Evolutionary conservation across 139 green algal genomes (phyloP), one percentile per base, ranked within the genome.

Genomic region (Choricystis sp.): DNA sequence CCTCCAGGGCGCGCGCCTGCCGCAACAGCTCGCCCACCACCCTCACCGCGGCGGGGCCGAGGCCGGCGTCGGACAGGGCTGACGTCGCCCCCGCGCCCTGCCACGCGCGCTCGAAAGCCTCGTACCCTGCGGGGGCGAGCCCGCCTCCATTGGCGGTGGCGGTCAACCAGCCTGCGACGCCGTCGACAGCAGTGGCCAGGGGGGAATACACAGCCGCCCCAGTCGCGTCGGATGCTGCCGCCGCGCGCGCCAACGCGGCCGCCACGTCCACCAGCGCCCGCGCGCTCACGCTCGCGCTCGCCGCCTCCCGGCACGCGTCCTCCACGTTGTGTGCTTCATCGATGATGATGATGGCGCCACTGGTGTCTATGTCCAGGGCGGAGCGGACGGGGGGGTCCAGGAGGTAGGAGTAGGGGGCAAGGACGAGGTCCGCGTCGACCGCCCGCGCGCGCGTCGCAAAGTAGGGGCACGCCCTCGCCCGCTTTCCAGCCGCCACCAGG

Each of bases 281-380:
- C 4, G 56, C n/a, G 16, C 14, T 26, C 3, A 64, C 29, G 20
- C 3, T 29, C 20, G 49, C 29, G 55, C 27, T 58, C n/a, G 63
- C 66, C 20, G 58, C 61, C 71, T 76, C 74, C 65, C 83, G 72
- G 59, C 64, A 64, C 20, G 81, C 79, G 73, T 96, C 89, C 77
- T 96, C 89, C 23, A 96, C 96, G 76, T 96, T 96, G 82, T 98
- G 92, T 9, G 88, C 92, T 74, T 98, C 92, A 66, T 98, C 91
- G 56, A 97, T 90, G 9, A 97, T 91, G 19, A 98, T 68, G 27
- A 97, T 73, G 28, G 75, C 64, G 57, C 77, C 75, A 3, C 74
- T 56, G 22, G 91, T 56, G 5, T 87, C 70, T 67, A 97, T 69
- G 2, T 79, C 64, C 79, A 96, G 82, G n/a, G 82, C 68, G 4